Evolutionary conservation across 371 early-diverging fungal species (phyloP), one percentile per base, ranked within the genome.

Genomic region (Mortierella sp.): DNA sequence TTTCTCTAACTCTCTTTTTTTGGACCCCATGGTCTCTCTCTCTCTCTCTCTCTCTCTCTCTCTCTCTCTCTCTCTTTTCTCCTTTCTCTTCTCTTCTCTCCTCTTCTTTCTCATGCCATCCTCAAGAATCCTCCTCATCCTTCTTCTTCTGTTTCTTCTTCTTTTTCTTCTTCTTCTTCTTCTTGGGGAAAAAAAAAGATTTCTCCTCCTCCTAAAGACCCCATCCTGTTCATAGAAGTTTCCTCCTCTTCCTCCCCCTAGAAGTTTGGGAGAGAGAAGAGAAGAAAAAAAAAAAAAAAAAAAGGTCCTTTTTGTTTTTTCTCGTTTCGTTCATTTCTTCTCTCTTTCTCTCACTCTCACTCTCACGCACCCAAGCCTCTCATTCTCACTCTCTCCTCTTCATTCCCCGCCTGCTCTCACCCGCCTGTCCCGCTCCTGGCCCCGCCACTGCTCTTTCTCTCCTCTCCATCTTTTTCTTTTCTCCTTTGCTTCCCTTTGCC

Each of bases 291-390:
- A 37, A 37, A 5, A 9, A 9, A 5, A 9, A 37, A 5, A 37
- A 9, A 37, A 3, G 9, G 9, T 37, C 5, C 3, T 3, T 37
- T 3, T 5, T 3, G 9, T 50, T 48, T 51, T 7, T 46, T 19
- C 15, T 16, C 28, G n/a, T 21, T 26, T 18, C 56, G 25, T 7
- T 29, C 26, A 18, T 51, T 21, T n/a, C 30, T 66, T 25, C 12
- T 55, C 30, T 30, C 57, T 7, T 11, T 44, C 21, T 7, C 23
- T 59, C 21, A 14, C 30, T 7, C 60, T 59, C 37, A 59, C 11
- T 48, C 48, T 68, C 68, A 23, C 61, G 57, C 56, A 50, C 57
- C 57, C 26, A n/a, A 57, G 57, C 37, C 57, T 37, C 28, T 6
- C 50, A 4, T 7, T 14, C 19, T 19, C 1, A 23, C 5, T 57